A percentile compares a stretch with the other conserved stretches of the same genome.
Conservation (phyloP, 108 stramenopile species). For the Cyclotella baltica region DNA sequence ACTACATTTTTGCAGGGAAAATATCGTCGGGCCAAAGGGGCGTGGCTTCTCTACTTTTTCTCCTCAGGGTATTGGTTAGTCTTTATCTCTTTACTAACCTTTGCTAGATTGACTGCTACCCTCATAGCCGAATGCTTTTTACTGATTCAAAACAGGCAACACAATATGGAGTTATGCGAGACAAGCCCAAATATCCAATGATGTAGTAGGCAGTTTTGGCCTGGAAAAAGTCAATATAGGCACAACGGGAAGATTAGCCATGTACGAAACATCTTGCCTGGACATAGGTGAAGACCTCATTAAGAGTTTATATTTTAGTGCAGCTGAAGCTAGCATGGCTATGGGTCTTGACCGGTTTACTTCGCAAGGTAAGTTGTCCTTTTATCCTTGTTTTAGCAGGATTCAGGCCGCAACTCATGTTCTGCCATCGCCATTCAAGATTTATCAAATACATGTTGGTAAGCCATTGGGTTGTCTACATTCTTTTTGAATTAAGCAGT, state of each 20-base stretch:
- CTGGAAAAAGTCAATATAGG: conserved; percentile 39
- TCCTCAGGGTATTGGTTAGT: conserved; percentile 77
- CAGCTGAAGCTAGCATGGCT: conserved; percentile 62
- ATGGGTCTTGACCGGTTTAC: conserved; percentile 61
- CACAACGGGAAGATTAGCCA: conserved; percentile 68
- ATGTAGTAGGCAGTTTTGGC: conserved; percentile 55
- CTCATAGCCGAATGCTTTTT: too few species aligned
- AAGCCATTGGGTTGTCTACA: neutral
- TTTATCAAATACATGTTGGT: conserved; percentile 12
- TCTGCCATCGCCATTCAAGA: neutral
- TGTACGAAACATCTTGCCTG: conserved; percentile 72
- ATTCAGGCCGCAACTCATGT: neutral
- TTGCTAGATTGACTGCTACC: too few species aligned
- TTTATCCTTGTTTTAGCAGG: too few species aligned
- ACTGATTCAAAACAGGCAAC: too few species aligned
- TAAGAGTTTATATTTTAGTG: conserved; percentile 59
- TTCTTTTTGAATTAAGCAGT: neutral
- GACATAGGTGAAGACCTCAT: conserved; percentile 79
- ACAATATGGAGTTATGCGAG: conserved; percentile 67
- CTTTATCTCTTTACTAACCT: too few species aligned
- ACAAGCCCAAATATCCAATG: conserved; percentile 77
- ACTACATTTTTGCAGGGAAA: conserved; percentile 1
- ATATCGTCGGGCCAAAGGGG: conserved; percentile 19
- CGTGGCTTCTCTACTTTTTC: conserved; percentile 75
- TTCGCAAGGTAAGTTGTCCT: conserved; percentile 60